Evolutionary conservation across 805 yeast genomes (phyloP).

Genomic region (Metschnikowia baotianmanensis): DNA sequence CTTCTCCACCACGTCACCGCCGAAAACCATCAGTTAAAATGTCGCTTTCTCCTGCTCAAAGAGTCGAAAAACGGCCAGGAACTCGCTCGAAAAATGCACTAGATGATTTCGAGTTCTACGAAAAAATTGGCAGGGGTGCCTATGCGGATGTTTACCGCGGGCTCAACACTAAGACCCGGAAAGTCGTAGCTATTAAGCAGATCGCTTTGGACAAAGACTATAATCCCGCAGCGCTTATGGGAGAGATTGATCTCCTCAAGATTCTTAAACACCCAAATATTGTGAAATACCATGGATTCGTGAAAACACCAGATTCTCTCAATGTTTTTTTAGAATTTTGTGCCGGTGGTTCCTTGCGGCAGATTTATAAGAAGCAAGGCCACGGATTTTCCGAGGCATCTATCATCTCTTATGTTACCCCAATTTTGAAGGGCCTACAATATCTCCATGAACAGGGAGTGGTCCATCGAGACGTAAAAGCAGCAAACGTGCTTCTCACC

Average conservation of each 20-base stretch:
- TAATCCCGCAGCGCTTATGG: conserved; percentile 49
- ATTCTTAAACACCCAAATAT: conserved; percentile 51
- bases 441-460: conserved; percentile 72
- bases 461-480: conserved; percentile 81
- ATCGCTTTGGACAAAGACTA: conserved; percentile 55
- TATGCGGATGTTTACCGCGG: conserved; percentile 85
- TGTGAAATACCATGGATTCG: conserved; percentile 59
- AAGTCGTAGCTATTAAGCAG: conserved; percentile 77
- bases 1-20: conserved; percentile 3
- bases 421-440: conserved; percentile 49
- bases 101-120: conserved; percentile 51
- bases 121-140: conserved; percentile 85
- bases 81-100: conserved; percentile 39
- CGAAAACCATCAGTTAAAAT: conserved; percentile 36
- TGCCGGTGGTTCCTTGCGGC: conserved; percentile 63
- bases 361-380: conserved; percentile 45
- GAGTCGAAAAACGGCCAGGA: conserved; percentile 44
- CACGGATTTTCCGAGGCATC: conserved; percentile 55
- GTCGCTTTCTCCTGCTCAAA: conserved; percentile 51
- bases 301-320: conserved; percentile 49
- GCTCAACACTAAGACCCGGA: conserved; percentile 59
- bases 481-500: conserved; percentile 21
- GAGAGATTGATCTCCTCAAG: conserved; percentile 64
- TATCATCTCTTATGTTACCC: conserved; percentile 43
- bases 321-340: conserved; percentile 58